These are phyloP conservation scores for Penicillium hordei DNA, from an alignment of 2,329 filamentous ascomycete genomes.

Conservation along the genomic window DNA sequence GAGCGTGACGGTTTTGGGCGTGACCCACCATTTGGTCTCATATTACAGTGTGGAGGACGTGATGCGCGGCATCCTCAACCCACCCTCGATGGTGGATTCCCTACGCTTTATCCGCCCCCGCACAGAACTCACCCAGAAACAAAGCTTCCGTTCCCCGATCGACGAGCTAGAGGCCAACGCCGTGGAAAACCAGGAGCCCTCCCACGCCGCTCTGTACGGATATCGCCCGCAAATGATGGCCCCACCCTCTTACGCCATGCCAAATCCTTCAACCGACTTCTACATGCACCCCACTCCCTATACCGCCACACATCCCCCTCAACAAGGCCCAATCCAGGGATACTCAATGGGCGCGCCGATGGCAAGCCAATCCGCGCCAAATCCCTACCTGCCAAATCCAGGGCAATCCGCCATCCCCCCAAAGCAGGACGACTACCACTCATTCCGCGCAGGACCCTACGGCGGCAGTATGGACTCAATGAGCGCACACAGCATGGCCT, in stretches of 20 bases:
- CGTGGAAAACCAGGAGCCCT: slow-evolving; percentile 42
- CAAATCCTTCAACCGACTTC: slow-evolving; percentile 36
- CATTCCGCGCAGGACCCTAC: slow-evolving; percentile 37
- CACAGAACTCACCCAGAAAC: slow-evolving; percentile 57
- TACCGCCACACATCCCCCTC: slow-evolving; percentile 35
- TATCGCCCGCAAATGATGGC: slow-evolving; percentile 43
- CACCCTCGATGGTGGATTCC: slow-evolving; percentile 57
- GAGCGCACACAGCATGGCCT: slow-evolving; percentile 32
- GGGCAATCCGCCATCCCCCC: slow-evolving; percentile 30
- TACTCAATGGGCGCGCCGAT: slow-evolving; percentile 39
- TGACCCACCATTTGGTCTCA: slow-evolving; percentile 81
- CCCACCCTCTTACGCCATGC: slow-evolving; percentile 38
- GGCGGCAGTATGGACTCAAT: slow-evolving; percentile 38
- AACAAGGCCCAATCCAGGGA: slow-evolving; percentile 33
- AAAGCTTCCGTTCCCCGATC: slow-evolving; percentile 66
- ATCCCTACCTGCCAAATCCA: slow-evolving; percentile 40
- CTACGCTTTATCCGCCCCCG: slow-evolving; percentile 57
- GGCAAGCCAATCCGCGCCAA: slow-evolving; percentile 35
- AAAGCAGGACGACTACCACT: slow-evolving; percentile 41
- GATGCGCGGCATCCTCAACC: slow-evolving; percentile 57
- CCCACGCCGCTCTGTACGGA: slow-evolving; percentile 40
- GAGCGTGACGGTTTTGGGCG: slow-evolving; percentile 70
- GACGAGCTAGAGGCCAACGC: slow-evolving; percentile 56
- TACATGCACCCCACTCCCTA: slow-evolving; percentile 40
- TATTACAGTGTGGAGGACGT: slow-evolving; percentile 86